phyloP scores from a whole-genome alignment of 2,329 filamentous ascomycete genomes.

The Dichotomopilus funicola region DNA sequence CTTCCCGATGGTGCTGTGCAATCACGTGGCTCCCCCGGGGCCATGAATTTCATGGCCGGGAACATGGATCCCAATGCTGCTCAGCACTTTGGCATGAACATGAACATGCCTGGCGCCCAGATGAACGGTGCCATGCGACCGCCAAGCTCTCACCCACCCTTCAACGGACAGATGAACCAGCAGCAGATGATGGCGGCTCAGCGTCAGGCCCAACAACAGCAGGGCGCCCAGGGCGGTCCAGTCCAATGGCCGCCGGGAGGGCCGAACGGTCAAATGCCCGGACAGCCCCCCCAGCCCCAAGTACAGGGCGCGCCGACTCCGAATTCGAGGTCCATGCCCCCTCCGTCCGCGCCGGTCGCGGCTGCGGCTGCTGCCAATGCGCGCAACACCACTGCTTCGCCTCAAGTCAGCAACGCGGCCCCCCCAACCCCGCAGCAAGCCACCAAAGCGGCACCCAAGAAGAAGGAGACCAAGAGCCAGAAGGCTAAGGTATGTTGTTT shows the following conservation, averaged over 20 bases:
- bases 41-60: conserved; percentile 54
- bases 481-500: conserved; percentile 58
- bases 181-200: conserved; percentile 52
- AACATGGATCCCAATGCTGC: conserved; percentile 55
- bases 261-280: conserved; percentile 39
- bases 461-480: conserved; percentile 61
- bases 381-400: conserved; percentile 53
- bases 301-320: conserved; percentile 62
- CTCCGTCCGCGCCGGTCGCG: conserved; percentile 53
- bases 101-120: conserved; percentile 42
- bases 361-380: conserved; percentile 35
- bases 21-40: conserved; percentile 60
- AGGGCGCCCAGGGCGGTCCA: conserved; percentile 41
- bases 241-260: conserved; percentile 41
- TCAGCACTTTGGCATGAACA: conserved; percentile 53
- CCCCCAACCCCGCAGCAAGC: conserved; percentile 70
- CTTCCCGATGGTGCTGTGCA: conserved; percentile 58
- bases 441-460: conserved; percentile 70
- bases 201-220: conserved; percentile 36
- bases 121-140: conserved; percentile 63
- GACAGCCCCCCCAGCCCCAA: conserved; percentile 42
- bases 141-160: conserved; percentile 60
- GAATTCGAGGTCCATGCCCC: conserved; percentile 59
- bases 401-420: conserved; percentile 57
- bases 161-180: conserved; percentile 52